These are phyloP conservation scores for Digitaria exilis DNA, from an alignment of 202 grass and related monocot species.

Conservation along the genomic window DNA sequence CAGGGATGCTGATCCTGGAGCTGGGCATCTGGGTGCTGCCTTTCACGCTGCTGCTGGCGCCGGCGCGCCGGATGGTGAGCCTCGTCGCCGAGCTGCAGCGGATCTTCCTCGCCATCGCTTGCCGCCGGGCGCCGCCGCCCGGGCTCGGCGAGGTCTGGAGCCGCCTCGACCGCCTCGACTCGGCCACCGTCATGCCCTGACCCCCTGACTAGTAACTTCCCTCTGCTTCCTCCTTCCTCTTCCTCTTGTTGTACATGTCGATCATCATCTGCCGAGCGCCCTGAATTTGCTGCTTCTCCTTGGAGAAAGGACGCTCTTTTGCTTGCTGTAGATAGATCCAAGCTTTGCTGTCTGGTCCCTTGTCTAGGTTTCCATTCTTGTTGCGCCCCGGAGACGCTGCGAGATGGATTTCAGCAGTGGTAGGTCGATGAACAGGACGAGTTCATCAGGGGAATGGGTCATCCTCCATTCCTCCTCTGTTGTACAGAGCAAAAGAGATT, in stretches of 20 bases:
- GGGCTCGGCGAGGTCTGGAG: conserved; percentile 46
- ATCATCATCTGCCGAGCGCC: background rate
- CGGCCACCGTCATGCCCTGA: conserved; percentile 58
- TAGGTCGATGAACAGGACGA: background rate
- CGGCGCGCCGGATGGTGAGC: conserved; percentile 57
- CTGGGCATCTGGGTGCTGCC: conserved; percentile 77
- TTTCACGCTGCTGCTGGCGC: conserved; percentile 68
- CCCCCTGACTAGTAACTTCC: no score
- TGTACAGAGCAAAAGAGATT: background rate
- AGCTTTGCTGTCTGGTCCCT: background rate
- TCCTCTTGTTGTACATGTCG: background rate
- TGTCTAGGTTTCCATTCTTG: background rate
- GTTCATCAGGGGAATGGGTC: background rate
- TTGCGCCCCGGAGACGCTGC: background rate
- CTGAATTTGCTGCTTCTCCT: background rate
- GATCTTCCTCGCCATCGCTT: conserved; percentile 50
- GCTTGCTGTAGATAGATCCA: background rate
- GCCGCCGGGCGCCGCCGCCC: background rate
- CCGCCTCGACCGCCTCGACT: conserved; percentile 57
- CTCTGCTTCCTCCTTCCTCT: background rate
- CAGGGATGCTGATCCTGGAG: conserved; percentile 67
- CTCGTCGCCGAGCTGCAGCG: conserved; percentile 57
- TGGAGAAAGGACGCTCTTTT: conserved; percentile 13
- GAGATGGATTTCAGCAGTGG: background rate
- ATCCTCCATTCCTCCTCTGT: background rate